Base-by-base conservation (phyloP, 2,329 filamentous ascomycete genomes). In the Fusarium tanahbumbuense region DNA sequence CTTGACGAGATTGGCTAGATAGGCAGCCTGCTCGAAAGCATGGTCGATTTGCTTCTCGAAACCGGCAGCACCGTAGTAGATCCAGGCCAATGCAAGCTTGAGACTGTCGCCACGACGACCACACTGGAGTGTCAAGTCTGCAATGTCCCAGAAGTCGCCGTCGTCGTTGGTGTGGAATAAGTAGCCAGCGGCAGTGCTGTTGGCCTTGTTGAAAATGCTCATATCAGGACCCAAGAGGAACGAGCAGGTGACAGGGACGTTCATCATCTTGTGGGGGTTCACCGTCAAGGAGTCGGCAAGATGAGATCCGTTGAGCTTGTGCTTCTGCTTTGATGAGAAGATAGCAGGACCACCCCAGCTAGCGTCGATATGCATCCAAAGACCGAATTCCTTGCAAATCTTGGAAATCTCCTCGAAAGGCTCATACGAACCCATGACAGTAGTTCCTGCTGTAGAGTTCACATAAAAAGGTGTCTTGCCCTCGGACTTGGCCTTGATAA, bases 221-320 rank as follows among this genome's bases (percentile, higher is more conserved):
- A 97, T 81, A 77, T 98, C 94, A 3, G 87, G 87, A 0, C 89
- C 91, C 15, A 99, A 86, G 7, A 99, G 86, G 82, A 97, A 98
- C 1, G 92, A 94, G 82, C 94, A 98, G 0, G 94, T 97, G 42
- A 97, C 83, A 0, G 96, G 95, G 5, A 93, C 92, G 62, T 93
- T 93, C 77, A 98, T 87, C 96, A 98, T 98, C 83, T 98, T 98
- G 83, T 99, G 96, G 60, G 96, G 94, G 80, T 97, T 98, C 57
- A 97, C 88, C 3, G 94, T 93, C 41, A 98, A 84, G 16, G 90
- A 93, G 80, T 98, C 87, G 12, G 94, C 96, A 42, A 91, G 85
- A 46, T 94, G 86, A 4, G 87, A 84, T 16, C 95, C 95, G 2
- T 83, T 79, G 12, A 98, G 82, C 76, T 93, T 92, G 67, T 78